Base-by-base conservation (phyloP, 2,329 filamentous ascomycete genomes). In the Madurella mycetomatis region DNA sequence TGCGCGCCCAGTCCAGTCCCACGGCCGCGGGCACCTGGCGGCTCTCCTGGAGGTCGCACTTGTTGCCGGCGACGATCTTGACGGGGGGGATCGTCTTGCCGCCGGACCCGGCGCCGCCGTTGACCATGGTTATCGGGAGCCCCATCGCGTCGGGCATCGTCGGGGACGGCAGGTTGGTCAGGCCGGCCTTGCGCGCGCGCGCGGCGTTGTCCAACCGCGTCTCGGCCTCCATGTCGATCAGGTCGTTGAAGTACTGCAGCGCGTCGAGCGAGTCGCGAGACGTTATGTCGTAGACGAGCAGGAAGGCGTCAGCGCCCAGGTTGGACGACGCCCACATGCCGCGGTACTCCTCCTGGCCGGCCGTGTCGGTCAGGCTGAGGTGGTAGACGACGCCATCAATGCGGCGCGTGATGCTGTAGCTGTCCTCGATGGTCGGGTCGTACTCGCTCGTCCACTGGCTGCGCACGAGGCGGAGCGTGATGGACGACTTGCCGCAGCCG, bases 221-320 rank as follows among this genome's bases (percentile, higher is more conserved):
- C 66, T 92, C 88, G 54, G 84, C 78, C 72, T 92, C 88, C 80
- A 92, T 90, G 67, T 90, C 87, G 67, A 94, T 90, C 67, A 94
- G 78, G 62, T 90, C 85, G 73, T 88, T 86, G 72, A 92, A 94
- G 73, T 90, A 88, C 61, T 86, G 78, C 47, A 94, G 78, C 12
- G 84, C 84, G 47, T 87, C 79, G 60, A 94, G 81, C 41, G 84
- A 87, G 65, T 82, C 77, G 55, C 72, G 69, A 42, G 81, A 82
- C 1, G 89, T 94, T 72, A 94, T 92, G 73, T 94, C 89, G 79
- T 94, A 94, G 63, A 94, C 89, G 64, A 94, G 81, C 18, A 94
- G 78, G 73, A 92, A 94, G 59, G 88, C 89, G 68, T 94, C 89
- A 58, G 87, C 86, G 67, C 83, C 80, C 15, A 92, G 81, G 69